Evolutionary conservation across 1,284 basidiomycete species (phyloP), one percentile per base, ranked within the genome.

Genomic region (Schizopora paradoxa): DNA sequence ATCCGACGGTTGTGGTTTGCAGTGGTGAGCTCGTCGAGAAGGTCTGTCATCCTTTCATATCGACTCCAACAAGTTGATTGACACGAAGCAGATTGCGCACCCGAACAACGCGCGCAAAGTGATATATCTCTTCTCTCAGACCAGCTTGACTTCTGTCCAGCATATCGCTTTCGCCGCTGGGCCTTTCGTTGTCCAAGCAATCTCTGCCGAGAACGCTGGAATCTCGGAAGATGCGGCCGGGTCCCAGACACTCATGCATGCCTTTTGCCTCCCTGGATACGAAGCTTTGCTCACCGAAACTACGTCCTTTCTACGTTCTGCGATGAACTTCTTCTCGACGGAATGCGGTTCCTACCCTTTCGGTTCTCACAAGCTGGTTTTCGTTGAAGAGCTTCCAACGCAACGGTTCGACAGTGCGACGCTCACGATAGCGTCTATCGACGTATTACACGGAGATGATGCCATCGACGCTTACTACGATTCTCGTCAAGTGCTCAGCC

Each of bases 301-400:
- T 18, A 84, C 87, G 2, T 72, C 80, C 5, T 88, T 87, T 61
- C 74, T 96, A 50, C 83, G 91, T 29, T 79, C 84, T 19, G 91
- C 94, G 5, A 92, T 99, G 86, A 83, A 79, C 55, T 97, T 91
- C 65, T 96, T 90, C 64, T 80, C 84, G 14, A 83, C 86, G 18
- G 93, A 97, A 61, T 96, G 87, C 57, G 95, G 94, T 23, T 95
- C 93, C 2, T 99, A 97, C 62, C 96, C 96, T 1, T 99, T 94
- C 63, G 81, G 86, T 18, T 95, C 94, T 32, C 92, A 90, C 76
- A 97, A 97, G 61, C 64, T 96, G 49, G 89, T 95, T n/a, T 96
- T 97, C 58, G 90, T 99, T 47, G 90, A 97, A 48, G 86, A 94
- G 53, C 73, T 94, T 51, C 79, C 87, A 1, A 70, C 74, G 7